Evolutionary conservation across 352 stramenopile species (phyloP).

Genomic region (Phytophthora lateralis): DNA sequence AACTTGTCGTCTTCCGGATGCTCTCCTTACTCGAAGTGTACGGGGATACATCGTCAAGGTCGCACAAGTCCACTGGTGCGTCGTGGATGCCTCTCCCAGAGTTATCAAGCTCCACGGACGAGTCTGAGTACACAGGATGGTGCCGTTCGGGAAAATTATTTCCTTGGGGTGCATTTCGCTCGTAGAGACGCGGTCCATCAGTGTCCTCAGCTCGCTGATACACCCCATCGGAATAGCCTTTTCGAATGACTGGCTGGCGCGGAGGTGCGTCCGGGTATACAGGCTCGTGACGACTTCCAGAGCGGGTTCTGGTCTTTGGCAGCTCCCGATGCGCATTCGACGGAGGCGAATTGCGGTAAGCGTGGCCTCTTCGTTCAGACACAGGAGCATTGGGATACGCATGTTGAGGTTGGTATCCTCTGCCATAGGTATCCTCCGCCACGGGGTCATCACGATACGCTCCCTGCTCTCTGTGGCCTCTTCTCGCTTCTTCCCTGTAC

Average conservation of each 20-base stretch:
- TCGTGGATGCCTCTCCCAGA: conserved; percentile 11
- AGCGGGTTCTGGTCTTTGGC: conserved; percentile 19
- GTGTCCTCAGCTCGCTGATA: conserved; percentile 6
- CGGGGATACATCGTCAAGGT: conserved; percentile 21
- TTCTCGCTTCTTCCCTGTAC: conserved; percentile 15
- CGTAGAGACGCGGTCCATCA: conserved; percentile 8
- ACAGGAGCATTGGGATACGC: conserved; percentile 6
- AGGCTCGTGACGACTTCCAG: conserved; percentile 19
- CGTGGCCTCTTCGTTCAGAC: conserved; percentile 17
- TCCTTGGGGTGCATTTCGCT: conserved; percentile 9
- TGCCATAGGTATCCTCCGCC: conserved; percentile 6
- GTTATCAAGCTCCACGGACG: conserved; percentile 29
- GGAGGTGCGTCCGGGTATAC: conserved; percentile 7
- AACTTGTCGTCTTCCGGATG: conserved; percentile 41
- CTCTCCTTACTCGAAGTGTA: conserved; percentile 38
- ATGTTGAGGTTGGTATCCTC: conserved; percentile 11
- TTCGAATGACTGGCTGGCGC: conserved; percentile 15
- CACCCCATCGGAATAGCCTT: conserved; percentile 22
- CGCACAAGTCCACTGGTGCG: conserved; percentile 19
- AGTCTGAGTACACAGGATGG: conserved; percentile 10
- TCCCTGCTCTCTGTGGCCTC: conserved; percentile 18
- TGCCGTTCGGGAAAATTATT: conserved; percentile 5
- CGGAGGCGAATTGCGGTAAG: conserved; percentile 10
- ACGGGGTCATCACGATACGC: conserved; percentile 15
- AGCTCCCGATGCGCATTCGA: conserved; percentile 14